These are phyloP conservation scores for Verticillium dahliae DNA, from an alignment of 2,329 filamentous ascomycete genomes.

Conservation along the genomic window DNA sequence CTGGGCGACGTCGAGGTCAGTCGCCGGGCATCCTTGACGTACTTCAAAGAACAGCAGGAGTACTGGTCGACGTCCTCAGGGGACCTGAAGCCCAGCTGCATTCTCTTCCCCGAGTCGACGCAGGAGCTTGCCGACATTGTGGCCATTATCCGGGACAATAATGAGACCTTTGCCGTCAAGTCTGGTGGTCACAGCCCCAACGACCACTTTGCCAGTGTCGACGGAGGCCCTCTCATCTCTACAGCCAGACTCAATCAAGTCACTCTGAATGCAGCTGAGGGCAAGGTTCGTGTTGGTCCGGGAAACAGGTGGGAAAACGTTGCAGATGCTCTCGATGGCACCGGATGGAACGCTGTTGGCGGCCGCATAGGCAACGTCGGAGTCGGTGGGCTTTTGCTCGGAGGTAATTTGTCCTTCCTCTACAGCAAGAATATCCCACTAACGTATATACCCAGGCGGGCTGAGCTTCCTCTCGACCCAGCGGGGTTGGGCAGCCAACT, in stretches of 20 bases:
- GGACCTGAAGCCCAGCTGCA: constrained; percentile 37
- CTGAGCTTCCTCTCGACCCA: constrained; percentile 44
- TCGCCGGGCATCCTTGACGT: constrained; percentile 21
- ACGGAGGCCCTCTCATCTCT: constrained; percentile 42
- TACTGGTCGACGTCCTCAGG: constrained; percentile 40
- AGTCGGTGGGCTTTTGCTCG: constrained; percentile 43
- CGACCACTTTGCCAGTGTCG: constrained; percentile 42
- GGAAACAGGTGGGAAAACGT: constrained; percentile 38
- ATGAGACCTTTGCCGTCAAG: constrained; percentile 46
- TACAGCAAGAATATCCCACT: constrained; percentile 34
- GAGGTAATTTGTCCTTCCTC: constrained; percentile 32
- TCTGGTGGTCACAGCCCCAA: constrained; percentile 53
- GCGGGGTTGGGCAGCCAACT: constrained; percentile 44
- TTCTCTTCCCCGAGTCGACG: constrained; percentile 37
- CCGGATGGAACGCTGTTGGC: constrained; percentile 34
- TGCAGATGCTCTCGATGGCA: constrained; percentile 29
- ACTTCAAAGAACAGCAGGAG: constrained; percentile 28
- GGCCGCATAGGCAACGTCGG: constrained; percentile 39
- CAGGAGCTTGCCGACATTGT: constrained; percentile 48
- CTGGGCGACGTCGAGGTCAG: constrained; percentile 2
- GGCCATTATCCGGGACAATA: constrained; percentile 36
- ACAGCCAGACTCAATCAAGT: constrained; percentile 35
- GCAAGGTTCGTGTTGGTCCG: constrained; percentile 35
- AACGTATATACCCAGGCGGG: constrained; percentile 31
- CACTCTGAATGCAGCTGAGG: constrained; percentile 25